Conservation (phyloP, 1,284 basidiomycete genomes). For the Hypsizygus ulmarius region DNA sequence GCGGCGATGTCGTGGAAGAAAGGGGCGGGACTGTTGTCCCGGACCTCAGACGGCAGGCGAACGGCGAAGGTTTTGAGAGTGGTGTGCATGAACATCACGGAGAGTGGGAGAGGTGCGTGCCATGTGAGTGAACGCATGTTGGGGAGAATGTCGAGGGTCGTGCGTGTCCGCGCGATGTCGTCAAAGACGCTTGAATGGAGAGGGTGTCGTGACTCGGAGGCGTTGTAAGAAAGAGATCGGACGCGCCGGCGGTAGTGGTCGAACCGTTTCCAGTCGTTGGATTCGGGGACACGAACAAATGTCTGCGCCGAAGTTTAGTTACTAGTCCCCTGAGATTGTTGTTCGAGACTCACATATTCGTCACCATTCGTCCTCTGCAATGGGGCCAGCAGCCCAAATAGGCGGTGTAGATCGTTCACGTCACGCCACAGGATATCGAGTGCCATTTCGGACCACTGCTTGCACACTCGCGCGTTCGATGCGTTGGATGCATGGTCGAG, state of each 20-base stretch:
- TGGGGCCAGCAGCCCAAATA: slow-evolving; percentile 46
- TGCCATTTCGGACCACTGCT: slow-evolving; percentile 49
- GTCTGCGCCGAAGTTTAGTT: slow-evolving; percentile 18
- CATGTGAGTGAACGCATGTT: slow-evolving; percentile 48
- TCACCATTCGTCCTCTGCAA: slow-evolving; percentile 15
- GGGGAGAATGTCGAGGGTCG: slow-evolving; percentile 50
- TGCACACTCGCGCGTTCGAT: slow-evolving; percentile 47
- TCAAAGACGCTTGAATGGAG: slow-evolving; percentile 39
- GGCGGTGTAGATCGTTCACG: slow-evolving; percentile 39
- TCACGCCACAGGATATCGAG: slow-evolving; percentile 53
- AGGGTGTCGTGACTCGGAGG: slow-evolving; percentile 7
- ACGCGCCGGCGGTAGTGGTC: slow-evolving; percentile 53
- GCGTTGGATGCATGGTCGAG: slow-evolving; percentile 37
- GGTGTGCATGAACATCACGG: slow-evolving; percentile 40
- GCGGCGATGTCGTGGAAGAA: slow-evolving; percentile 50
- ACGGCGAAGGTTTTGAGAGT: slow-evolving; percentile 33
- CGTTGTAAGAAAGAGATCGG: slow-evolving; percentile 35
- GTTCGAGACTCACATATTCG: slow-evolving; percentile 19
- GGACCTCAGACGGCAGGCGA: slow-evolving; percentile 20
- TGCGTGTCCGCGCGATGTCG: slow-evolving; percentile 53
- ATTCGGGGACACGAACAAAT: slow-evolving; percentile 44
- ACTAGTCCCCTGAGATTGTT: not conserved
- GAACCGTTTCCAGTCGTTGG: slow-evolving; percentile 57
- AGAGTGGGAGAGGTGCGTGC: slow-evolving; percentile 27
- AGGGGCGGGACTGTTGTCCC: slow-evolving; percentile 17